These are phyloP conservation scores for Colletotrichum lini DNA, from an alignment of 2,329 filamentous ascomycete species.

Conservation along the genomic window DNA sequence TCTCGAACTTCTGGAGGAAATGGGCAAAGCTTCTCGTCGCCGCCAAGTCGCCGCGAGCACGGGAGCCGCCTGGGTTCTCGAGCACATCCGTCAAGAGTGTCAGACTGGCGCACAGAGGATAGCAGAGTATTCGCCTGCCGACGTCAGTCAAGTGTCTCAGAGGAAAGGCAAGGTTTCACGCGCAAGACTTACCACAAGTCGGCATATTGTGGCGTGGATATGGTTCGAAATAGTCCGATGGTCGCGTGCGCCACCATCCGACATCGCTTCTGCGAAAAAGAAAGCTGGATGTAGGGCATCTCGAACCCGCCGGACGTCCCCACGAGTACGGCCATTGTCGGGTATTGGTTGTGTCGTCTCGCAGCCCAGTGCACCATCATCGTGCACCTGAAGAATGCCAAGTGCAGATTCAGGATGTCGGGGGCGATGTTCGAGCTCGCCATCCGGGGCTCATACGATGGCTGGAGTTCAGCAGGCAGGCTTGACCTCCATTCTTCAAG, in stretches of 20 bases:
- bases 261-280: conserved; percentile 35
- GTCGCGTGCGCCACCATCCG: conserved; percentile 34
- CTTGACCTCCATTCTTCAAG: conserved; percentile 37
- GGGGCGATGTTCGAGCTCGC: conserved; percentile 12
- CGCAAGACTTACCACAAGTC: conserved; percentile 31
- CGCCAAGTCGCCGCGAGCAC: conserved; percentile 28
- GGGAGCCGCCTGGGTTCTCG: conserved; percentile 30
- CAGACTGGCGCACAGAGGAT: conserved; percentile 37
- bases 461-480: conserved; percentile 28
- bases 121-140: conserved; percentile 35
- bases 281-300: conserved; percentile 29
- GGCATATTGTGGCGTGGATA: conserved; percentile 30
- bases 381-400: conserved; percentile 34
- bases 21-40: conserved; percentile 32
- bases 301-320: conserved; percentile 13
- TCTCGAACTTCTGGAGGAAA: conserved; percentile 40
- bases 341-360: conserved; percentile 21
- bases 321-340: conserved; percentile 19
- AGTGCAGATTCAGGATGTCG: conserved; percentile 35
- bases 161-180: not conserved
- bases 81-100: conserved; percentile 38
- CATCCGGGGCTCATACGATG: conserved; percentile 18
- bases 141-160: not conserved
- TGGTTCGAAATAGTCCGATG: conserved; percentile 22
- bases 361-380: conserved; percentile 39